Evolutionary conservation across 2,329 filamentous ascomycete genomes (phyloP).

Genomic region (Aspergillus awamori): DNA sequence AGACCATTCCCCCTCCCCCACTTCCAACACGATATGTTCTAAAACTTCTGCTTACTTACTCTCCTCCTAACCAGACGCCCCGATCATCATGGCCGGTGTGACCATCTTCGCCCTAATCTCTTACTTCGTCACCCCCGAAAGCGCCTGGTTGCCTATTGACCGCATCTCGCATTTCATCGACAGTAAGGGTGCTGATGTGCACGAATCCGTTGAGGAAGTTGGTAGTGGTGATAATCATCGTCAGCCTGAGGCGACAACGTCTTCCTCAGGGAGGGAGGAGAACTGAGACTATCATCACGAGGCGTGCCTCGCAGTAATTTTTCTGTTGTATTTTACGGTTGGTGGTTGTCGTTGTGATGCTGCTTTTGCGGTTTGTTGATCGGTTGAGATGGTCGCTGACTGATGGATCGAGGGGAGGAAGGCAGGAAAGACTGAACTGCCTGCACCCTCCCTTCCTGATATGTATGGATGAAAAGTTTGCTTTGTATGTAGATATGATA

Average conservation of each 20-base stretch:
- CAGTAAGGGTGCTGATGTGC: slow-evolving; percentile 34
- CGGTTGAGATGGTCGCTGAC: not conserved
- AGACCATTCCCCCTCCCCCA: slow-evolving; percentile 11
- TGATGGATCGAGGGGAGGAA: not conserved
- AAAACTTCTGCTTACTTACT: not conserved
- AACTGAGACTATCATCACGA: not conserved
- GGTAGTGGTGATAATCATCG: not conserved
- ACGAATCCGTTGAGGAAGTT: slow-evolving; percentile 34
- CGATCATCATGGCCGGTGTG: slow-evolving; percentile 55
- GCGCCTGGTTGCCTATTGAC: slow-evolving; percentile 50
- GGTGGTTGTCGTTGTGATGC: not conserved
- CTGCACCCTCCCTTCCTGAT: not conserved
- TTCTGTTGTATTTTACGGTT: not conserved
- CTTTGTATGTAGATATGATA: not conserved
- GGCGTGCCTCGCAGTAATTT: not conserved
- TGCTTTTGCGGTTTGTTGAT: not conserved
- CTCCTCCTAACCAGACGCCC: slow-evolving; percentile 42
- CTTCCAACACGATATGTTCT: not conserved
- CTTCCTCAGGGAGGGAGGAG: not conserved
- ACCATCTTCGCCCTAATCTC: slow-evolving; percentile 54
- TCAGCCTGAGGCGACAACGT: not conserved
- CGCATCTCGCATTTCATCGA: slow-evolving; percentile 50
- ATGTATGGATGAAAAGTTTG: not conserved
- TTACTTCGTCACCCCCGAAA: slow-evolving; percentile 53
- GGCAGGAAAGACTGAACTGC: not conserved